Base-by-base conservation (phyloP, 805 yeast genomes). In the Sugiyamaella boreocaroliniensis region DNA sequence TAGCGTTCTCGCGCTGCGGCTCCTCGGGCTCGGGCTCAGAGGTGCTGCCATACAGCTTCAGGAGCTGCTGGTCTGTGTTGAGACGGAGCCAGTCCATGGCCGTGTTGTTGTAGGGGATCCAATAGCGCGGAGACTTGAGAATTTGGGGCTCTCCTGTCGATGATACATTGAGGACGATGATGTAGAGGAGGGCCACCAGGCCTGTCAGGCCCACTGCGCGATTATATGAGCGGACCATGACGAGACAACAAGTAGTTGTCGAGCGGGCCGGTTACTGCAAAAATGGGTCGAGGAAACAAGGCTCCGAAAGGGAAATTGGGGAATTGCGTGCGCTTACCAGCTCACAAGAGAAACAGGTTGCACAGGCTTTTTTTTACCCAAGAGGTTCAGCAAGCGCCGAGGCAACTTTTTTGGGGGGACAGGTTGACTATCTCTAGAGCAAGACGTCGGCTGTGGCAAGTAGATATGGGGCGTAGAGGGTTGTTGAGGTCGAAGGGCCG, bases 1-100 rank as follows among this genome's bases (percentile, higher is more conserved):
- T 82, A 14, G 95, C 96, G 66, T 80, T 83, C 52, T 77, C 82
- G 60, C 78, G 50, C 26, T 32, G 42, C 11, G 22, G 43, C 9
- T 32, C 14, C 18, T 14, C 26, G 19, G 16, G 29, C 32, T 16
- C 15, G 46, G 22, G 14, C 10, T 40, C 19, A 4, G 6, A 22
- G 26, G 6, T 22, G 15, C 22, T 26, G 19, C 16, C 34, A 14
- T 19, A 18, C 48, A 18, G 51, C 29, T 18, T 48, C 34, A 14
- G 5, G 42, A 26, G 8, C 8, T 45, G 18, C 42, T 29, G 48
- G 48, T 14, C 14, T 10, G 10, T 16, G 20, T 10, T 45, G 44
- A 12, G 19, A 11, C 15, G 12, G 44, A 18, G 8, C 12, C 12
- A 32, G 37, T 32, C 37, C 37, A 32, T 32, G 37, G 37, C 37